A percentile compares a stretch with the other conserved stretches of the same genome.
phyloP scores from a whole-genome alignment of 306 rosid genomes.

The Abrus precatorius region DNA sequence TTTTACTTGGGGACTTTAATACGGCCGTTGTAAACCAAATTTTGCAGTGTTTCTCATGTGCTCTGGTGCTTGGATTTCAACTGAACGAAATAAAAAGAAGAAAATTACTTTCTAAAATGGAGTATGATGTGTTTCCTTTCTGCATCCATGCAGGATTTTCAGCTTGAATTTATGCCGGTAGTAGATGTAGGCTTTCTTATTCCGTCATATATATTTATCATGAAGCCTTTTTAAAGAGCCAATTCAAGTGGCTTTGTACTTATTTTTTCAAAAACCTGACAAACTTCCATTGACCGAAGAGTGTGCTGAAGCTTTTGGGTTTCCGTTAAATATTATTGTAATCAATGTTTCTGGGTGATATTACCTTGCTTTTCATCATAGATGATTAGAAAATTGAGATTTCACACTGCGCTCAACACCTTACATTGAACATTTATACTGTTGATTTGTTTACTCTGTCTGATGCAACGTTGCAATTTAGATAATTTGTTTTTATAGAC shows the following conservation, averaged over 20 bases:
- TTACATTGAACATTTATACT: conserved; percentile 10
- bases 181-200: not conserved
- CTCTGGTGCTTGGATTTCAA: conserved; percentile 25
- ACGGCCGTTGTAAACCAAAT: conserved; percentile 15
- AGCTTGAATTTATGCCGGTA: conserved; percentile 7
- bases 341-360: conserved; percentile 5
- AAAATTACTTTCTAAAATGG: not conserved
- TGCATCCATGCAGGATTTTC: conserved; percentile 22
- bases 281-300: conserved; percentile 10
- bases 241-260: not conserved
- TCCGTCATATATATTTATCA: not conserved
- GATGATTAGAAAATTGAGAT: conserved; percentile 17
- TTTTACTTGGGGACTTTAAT: conserved; percentile 9
- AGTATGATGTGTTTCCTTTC: conserved; percentile 4
- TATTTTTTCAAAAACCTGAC: not conserved
- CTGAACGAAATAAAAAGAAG: not conserved
- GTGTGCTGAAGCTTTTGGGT: conserved; percentile 30
- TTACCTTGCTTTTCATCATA: conserved; percentile 13
- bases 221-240: not conserved
- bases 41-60: conserved; percentile 13
- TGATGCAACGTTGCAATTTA: conserved; percentile 28
- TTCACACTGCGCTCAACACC: not conserved
- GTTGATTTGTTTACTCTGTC: conserved; percentile 17
- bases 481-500: conserved; percentile 10
- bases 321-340: conserved; percentile 5